Percentiles rank a stretch among this genome's conserved stretches.
phyloP scores from a whole-genome alignment of 2,329 filamentous ascomycete species.

The Exophiala phaeomuriformis region DNA sequence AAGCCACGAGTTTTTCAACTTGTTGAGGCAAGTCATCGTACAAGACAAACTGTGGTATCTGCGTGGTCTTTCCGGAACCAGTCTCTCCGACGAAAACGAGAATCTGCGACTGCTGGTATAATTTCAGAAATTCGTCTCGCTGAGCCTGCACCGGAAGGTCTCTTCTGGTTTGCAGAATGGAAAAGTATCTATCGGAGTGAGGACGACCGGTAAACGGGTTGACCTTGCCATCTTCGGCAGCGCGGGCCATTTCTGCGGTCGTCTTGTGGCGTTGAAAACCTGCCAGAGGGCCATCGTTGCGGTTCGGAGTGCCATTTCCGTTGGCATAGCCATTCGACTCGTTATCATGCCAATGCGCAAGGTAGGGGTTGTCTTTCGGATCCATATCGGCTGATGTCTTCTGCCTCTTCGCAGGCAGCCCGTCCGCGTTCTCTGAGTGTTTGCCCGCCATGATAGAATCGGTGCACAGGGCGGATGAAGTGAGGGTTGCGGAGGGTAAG shows the following conservation, averaged over 20 bases:
- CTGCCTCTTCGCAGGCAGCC: slow-evolving; percentile 48
- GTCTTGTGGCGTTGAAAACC: slow-evolving; percentile 71
- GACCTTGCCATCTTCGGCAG: slow-evolving; percentile 68
- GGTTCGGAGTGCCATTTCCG: slow-evolving; percentile 31
- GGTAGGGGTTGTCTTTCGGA: slow-evolving; percentile 69
- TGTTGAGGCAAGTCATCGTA: slow-evolving; percentile 91
- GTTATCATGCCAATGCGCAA: slow-evolving; percentile 74
- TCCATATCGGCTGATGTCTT: slow-evolving; percentile 46
- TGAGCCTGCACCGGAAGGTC: slow-evolving; percentile 89
- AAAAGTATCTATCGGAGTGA: slow-evolving; percentile 79
- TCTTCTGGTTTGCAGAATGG: slow-evolving; percentile 74
- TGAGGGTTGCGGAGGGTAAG: neutral
- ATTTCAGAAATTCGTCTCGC: slow-evolving; percentile 82
- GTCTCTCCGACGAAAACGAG: slow-evolving; percentile 98
- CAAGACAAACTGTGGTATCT: slow-evolving; percentile 96
- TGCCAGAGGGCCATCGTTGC: slow-evolving; percentile 48
- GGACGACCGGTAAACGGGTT: slow-evolving; percentile 79
- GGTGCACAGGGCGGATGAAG: neutral
- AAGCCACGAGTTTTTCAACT: slow-evolving; percentile 83
- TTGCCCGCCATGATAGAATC: slow-evolving; percentile 20
- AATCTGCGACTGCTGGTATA: slow-evolving; percentile 91
- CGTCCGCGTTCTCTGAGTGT: slow-evolving; percentile 27
- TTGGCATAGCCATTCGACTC: slow-evolving; percentile 31
- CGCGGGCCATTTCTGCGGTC: slow-evolving; percentile 64
- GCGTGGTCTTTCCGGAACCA: slow-evolving; percentile 97